Evolutionary conservation across 2,329 filamentous ascomycete species (phyloP), one percentile per base, ranked within the genome.

Genomic region (Sporothrix humicola): DNA sequence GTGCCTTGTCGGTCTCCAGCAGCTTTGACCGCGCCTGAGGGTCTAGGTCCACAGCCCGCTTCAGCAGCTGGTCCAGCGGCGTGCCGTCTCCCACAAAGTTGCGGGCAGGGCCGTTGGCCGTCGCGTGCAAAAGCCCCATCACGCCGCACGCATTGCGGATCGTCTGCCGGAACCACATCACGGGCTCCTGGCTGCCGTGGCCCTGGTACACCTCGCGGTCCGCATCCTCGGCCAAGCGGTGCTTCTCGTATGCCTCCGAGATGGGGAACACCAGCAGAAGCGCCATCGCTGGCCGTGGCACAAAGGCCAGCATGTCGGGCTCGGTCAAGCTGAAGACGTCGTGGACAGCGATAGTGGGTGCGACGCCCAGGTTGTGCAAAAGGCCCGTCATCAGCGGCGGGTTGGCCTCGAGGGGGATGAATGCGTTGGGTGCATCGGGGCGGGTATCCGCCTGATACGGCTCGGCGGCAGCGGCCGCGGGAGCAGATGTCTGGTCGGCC

Each of bases 151-250:
- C 94, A 81, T 98, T 97, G 75, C 92, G 89, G 78, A 98, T 98
- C 0, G 95, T 98, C 84, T 98, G 95, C 78, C 90, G 92, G 87
- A 95, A 98, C 96, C 95, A 99, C 8, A 97, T 79, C 0, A 98
- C 93, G 5, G 93, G 91, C 79, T 98, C 93, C 0, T 79, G 79
- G 0, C 87, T 83, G 1, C 94, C 94, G 20, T 85, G 86, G 59
- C 91, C 92, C 0, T 81, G 80, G 84, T 97, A 97, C 54, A 90
- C 88, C 1, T 84, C 77, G 58, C 85, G 84, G 26, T 86, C 81
- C 69, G 84, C 84, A 83, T 98, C 95, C 84, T 97, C 95, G 59
- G 89, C 85, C 73, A 88, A 81, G 46, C 95, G 92, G 80, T 91
- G 90, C 74, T 87, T 88, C 83, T 97, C 92, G 86, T 97, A 98